phyloP scores from a whole-genome alignment of 2,329 filamentous ascomycete genomes.

The Ustilaginoidea virens region DNA sequence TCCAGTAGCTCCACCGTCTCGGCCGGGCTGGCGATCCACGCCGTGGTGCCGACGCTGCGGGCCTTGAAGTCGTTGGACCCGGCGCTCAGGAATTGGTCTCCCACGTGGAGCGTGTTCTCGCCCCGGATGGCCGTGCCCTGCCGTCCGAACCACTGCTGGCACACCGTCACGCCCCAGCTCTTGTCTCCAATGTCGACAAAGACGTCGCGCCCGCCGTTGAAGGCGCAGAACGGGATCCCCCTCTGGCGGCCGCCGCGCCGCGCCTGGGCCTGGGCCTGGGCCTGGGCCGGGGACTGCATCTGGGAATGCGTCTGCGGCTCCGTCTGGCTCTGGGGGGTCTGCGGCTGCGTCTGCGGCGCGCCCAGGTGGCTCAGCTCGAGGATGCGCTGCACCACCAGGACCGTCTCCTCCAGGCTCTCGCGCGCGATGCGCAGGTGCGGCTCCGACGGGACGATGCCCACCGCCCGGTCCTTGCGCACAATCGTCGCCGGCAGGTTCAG shows the following conservation, averaged over 20 bases:
- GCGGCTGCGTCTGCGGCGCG: conserved; percentile 14
- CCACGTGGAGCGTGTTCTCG: conserved; percentile 78
- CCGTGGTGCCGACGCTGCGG: conserved; percentile 78
- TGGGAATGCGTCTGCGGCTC: no score
- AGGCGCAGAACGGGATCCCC: conserved; percentile 79
- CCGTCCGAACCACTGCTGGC: conserved; percentile 74
- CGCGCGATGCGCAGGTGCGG: conserved; percentile 55
- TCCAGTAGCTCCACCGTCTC: conserved; percentile 86
- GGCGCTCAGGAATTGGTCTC: conserved; percentile 90
- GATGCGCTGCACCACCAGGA: conserved; percentile 84
- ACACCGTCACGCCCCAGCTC: conserved; percentile 84
- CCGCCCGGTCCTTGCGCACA: conserved; percentile 76
- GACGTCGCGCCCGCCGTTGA: conserved; percentile 94
- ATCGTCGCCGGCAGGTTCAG: conserved; percentile 67
- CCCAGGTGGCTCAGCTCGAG: conserved; percentile 61
- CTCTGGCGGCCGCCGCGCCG: conserved; percentile 6
- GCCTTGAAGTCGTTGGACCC: conserved; percentile 97
- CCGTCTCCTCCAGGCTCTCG: conserved; percentile 89
- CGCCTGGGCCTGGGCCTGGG: conserved; percentile 6
- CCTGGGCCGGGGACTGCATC: no score
- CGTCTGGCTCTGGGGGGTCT: no score
- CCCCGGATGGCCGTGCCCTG: conserved; percentile 38
- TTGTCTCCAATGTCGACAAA: conserved; percentile 99
- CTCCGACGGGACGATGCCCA: conserved; percentile 54
- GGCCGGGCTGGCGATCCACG: conserved; percentile 85